Base-by-base conservation (phyloP, 352 stramenopile genomes). In the Globisporangium acanthophoron region DNA sequence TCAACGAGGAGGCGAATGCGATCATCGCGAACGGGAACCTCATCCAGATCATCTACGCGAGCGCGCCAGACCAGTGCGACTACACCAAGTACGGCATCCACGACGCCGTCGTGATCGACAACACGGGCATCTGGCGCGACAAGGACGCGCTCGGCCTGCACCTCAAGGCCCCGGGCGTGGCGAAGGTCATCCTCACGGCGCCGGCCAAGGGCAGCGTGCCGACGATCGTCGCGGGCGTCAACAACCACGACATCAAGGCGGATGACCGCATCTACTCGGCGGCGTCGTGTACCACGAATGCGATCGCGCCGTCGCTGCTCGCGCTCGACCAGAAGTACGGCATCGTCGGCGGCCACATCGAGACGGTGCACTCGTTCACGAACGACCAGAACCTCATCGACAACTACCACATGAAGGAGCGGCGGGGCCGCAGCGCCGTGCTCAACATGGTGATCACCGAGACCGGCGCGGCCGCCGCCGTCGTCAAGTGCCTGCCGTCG, bases 371-470 rank as follows among this genome's bases (percentile, higher is more conserved):
- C 71, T 94, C 87, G 65, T 94, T 93, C 70, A 96, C 87, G 53
- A 94, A 94, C 65, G 85, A 94, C 66, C 87, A 96, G 70, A 94
- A 93, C 64, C 54, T 94, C 56, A 90, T 94, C 39, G 87, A 96
- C 61, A 94, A 94, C 62, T 94, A 91, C 67, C 85, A 94, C 74
- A 81, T 73, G 58, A 96, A 96, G 70, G 80, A 91, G 60, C 85
- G 87, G 56, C 85, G 87, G 44, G 87, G 87, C 51, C 87, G 87
- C 66, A 90, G 80, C 54, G 85, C 85, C 37, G 84, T 92, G 54
- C 71, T 94, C 44, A 96, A 96, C 69, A 96, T 96, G 85, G 85
- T 96, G 9, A 90, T 94, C 65, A 94, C 87, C 0, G 85, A 94
- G 70, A 96, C 87, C 0, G 87, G 87, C 29, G 87, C 87, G 5